Percentiles rank a stretch among this genome's conserved stretches.
phyloP scores from a whole-genome alignment of 176 grass and related monocot genomes.

The Saccharum officinarum region DNA sequence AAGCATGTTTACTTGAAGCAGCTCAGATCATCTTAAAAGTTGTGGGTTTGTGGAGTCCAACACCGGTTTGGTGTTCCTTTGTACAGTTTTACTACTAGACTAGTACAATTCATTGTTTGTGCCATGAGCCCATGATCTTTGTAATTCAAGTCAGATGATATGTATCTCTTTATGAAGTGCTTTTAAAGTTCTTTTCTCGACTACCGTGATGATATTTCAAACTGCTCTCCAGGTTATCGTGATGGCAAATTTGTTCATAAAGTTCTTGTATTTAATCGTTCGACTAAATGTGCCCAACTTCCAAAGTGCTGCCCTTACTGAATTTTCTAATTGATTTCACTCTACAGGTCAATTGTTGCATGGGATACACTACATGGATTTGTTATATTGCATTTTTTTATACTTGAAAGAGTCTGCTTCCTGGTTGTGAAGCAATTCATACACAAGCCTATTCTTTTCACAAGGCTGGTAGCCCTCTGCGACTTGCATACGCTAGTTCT shows the following conservation, averaged over 20 bases:
- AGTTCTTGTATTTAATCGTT: background rate
- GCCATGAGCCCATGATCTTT: background rate
- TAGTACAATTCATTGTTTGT: background rate
- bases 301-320: background rate
- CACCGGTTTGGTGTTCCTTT: background rate
- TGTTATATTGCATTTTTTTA: slow-evolving; percentile 25
- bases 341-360: slow-evolving; percentile 45
- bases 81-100: background rate
- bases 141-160: background rate
- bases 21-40: background rate
- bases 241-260: background rate
- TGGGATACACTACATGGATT: slow-evolving; percentile 43
- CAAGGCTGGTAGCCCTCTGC: slow-evolving; percentile 22
- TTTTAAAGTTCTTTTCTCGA: background rate
- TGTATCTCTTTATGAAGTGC: background rate
- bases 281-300: background rate
- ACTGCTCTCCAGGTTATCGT: background rate
- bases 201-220: background rate
- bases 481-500: slow-evolving; percentile 13
- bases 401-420: slow-evolving; percentile 46
- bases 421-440: slow-evolving; percentile 44
- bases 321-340: slow-evolving; percentile 7
- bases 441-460: slow-evolving; percentile 39
- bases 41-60: slow-evolving; percentile 4
- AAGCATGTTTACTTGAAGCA: background rate